Evolutionary conservation across 176 grass and related monocot genomes (phyloP).

Genomic region (Phoenix roebelenii): DNA sequence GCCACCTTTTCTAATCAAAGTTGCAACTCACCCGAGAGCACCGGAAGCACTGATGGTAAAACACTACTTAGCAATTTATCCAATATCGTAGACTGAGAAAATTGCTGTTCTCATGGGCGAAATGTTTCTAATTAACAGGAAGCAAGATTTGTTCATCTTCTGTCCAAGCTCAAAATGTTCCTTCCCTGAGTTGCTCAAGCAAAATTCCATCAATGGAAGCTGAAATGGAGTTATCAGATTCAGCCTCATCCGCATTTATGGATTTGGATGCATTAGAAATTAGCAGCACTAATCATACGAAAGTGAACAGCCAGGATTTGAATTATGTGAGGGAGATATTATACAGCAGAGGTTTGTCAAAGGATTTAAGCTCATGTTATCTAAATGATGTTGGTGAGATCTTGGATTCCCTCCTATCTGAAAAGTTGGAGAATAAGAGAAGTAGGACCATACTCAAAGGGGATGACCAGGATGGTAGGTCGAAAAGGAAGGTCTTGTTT

Average conservation of each 20-base stretch:
- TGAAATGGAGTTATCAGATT: constrained; percentile 41
- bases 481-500: constrained; percentile 40
- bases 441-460: constrained; percentile 24
- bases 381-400: constrained; percentile 12
- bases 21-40: constrained; percentile 45
- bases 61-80: constrained; percentile 1
- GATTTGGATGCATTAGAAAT: constrained; percentile 32
- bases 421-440: constrained; percentile 32
- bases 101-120: too few relatives aligned
- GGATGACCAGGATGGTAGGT: constrained; percentile 5
- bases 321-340: constrained; percentile 53
- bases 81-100: too few relatives aligned
- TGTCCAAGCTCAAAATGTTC: constrained; percentile 38
- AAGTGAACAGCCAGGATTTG: constrained; percentile 28
- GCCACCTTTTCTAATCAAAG: constrained; percentile 42
- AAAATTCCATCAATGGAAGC: constrained; percentile 23
- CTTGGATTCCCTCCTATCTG: constrained; percentile 40
- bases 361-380: constrained; percentile 25
- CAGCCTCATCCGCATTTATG: constrained; percentile 32
- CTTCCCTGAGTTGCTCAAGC: constrained; percentile 22
- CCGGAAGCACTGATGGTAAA: constrained; percentile 46
- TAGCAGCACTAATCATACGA: constrained; percentile 14
- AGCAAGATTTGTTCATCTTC: constrained; percentile 29
- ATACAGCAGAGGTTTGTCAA: constrained; percentile 20
- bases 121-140: constrained; percentile 20